Percentiles rank a stretch among this genome's conserved stretches.
These are phyloP conservation scores for Euryodendron excelsum DNA, from an alignment of 148 eudicot species.

Conservation along the genomic window DNA sequence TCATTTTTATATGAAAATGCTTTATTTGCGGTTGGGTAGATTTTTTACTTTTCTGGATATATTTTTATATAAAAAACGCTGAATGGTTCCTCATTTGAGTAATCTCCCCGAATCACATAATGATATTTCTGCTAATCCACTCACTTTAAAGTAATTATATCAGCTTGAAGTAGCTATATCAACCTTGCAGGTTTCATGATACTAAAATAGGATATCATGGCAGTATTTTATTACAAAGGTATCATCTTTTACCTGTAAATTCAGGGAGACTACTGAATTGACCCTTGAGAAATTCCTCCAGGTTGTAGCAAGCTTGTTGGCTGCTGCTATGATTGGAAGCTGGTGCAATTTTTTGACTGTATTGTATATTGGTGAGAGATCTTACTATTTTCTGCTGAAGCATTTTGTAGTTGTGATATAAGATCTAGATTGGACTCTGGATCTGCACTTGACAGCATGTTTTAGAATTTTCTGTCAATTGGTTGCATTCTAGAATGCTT, in stretches of 20 bases:
- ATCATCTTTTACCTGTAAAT: neutral
- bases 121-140: neutral
- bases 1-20: neutral
- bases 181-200: neutral
- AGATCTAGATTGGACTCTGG: neutral
- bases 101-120: too few species aligned
- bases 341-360: conserved; percentile 90
- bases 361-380: conserved; percentile 64
- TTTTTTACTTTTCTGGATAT: neutral
- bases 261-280: conserved; percentile 1
- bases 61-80: neutral
- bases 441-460: neutral
- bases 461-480: neutral
- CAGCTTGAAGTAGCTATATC: conserved; percentile 4
- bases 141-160: neutral
- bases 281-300: conserved; percentile 14
- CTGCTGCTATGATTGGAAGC: conserved; percentile 74
- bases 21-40: neutral
- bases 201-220: neutral
- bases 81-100: neutral
- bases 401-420: neutral
- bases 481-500: neutral
- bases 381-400: neutral
- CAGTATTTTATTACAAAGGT: neutral
- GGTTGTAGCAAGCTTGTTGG: conserved; percentile 60